Percentiles rank a stretch among this genome's conserved stretches.
Conservation (phyloP, 768 basidiomycete species). For the Cystofilobasidium capitatum region DNA sequence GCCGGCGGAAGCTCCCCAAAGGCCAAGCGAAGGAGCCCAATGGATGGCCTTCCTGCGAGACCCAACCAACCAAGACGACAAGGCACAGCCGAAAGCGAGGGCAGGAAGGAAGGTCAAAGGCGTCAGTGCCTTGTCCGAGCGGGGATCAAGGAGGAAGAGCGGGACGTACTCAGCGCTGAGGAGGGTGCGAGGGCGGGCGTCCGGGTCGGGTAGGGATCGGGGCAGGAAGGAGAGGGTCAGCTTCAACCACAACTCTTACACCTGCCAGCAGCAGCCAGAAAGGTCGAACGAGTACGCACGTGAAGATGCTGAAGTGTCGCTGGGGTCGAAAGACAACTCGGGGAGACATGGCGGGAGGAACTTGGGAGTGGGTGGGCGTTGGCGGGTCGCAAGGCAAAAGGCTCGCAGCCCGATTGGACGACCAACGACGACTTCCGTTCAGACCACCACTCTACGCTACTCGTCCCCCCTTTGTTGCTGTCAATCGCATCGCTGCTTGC, state of each 20-base stretch:
- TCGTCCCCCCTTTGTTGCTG: no score
- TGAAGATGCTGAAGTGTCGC: background rate
- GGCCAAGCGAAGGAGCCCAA: constrained; percentile 11
- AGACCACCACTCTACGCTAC: no score
- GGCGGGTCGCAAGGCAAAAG: no score
- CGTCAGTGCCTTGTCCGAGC: background rate
- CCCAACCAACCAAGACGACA: no score
- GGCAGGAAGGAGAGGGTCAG: no score
- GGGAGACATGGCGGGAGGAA: constrained; percentile 5
- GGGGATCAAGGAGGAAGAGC: background rate
- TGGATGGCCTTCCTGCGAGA: constrained; percentile 6
- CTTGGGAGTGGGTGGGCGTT: no score
- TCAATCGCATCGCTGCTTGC: no score
- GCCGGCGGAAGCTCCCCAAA: constrained; percentile 19
- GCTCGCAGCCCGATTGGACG: no score
- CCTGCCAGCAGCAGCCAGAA: background rate
- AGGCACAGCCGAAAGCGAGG: background rate
- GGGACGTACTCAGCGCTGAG: constrained; percentile 3
- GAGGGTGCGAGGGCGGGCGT: background rate
- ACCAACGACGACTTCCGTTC: no score
- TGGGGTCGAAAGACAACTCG: background rate
- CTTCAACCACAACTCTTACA: background rate
- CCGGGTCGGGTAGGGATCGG: no score
- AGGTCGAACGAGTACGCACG: background rate
- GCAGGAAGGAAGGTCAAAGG: background rate